These are phyloP conservation scores for Mucuna pruriens DNA, from an alignment of 306 rosid species.

Conservation along the genomic window DNA sequence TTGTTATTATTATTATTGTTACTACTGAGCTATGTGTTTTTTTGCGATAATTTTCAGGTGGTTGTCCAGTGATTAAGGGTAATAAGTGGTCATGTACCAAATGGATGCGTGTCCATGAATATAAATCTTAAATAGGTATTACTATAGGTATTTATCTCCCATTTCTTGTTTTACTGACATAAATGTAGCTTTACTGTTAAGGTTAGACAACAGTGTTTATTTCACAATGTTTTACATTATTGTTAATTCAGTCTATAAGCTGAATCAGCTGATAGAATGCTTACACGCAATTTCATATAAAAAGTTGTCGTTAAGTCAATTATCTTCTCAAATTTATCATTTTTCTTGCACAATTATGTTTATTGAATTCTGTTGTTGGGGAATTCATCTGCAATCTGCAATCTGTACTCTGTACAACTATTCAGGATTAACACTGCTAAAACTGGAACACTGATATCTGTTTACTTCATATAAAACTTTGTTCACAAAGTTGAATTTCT, in stretches of 20 bases:
- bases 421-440: neutral
- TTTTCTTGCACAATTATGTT: conserved; percentile 1
- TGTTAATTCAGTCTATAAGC: neutral
- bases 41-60: conserved; percentile 60
- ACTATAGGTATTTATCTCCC: conserved; percentile 41
- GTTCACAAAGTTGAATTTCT: conserved; percentile 6
- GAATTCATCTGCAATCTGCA: conserved; percentile 10
- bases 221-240: neutral
- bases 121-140: conserved; percentile 44
- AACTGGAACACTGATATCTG: neutral
- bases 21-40: neutral
- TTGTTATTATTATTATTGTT: neutral
- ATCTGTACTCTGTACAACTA: neutral
- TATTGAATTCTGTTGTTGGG: neutral
- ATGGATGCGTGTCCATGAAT: conserved; percentile 79
- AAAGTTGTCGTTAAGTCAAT: neutral
- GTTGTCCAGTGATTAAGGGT: conserved; percentile 92
- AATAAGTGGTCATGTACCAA: conserved; percentile 94
- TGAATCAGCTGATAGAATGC: neutral
- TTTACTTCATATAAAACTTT: neutral
- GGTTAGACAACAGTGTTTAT: conserved; percentile 11
- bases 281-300: conserved; percentile 11
- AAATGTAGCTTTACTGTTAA: neutral
- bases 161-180: neutral
- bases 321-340: neutral